Evolutionary conservation across 2,329 filamentous ascomycete species (phyloP), one percentile per base, ranked within the genome.

Genomic region (Ceratocystis destructans): DNA sequence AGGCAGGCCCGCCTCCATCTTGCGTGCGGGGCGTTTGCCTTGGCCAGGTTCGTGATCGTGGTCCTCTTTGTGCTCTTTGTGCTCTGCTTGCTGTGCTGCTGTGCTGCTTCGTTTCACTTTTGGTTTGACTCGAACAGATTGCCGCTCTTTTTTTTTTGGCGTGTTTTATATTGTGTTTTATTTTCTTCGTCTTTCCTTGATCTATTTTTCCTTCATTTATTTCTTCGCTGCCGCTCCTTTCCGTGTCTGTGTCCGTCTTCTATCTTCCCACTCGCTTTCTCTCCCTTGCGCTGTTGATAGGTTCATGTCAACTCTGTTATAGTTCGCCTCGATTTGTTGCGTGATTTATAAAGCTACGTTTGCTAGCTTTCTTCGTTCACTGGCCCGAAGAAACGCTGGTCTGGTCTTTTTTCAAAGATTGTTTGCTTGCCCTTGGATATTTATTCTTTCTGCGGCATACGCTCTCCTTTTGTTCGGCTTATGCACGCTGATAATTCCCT

Each of bases 361-460:
- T 46, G 37, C 6, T 33, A 20, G 22, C 25, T 33, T 22, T 22
- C 53, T 15, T 55, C 37, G 37, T 55, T 59, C 25, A 37, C 55
- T 37, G 55, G 17, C 33, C 28, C 15, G 33, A 33, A n/a, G 28
- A 10, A 59, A 37, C 12, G 28, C 25, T 33, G 17, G 28, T 59
- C 25, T 33, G 17, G 28, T 59, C 31, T 37, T 59, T 59, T 59
- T 59, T 37, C 55, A 59, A 59, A 59, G 55, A 59, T n/a, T 12
- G n/a, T 22, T 25, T n/a, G 22, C 53, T 15, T 25, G 12, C 10
- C 5, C 12, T 37, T 15, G 37, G 37, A 15, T 12, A 41, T 41
- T 41, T 12, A 10, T 15, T 41, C 10, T 15, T 41, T 10, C 37
- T 41, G 10, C 37, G 37, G 3, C 1, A 5, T 15, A 41, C 37